Conservation (phyloP, 179 eudicot species). For the Silene noctiflora region DNA sequence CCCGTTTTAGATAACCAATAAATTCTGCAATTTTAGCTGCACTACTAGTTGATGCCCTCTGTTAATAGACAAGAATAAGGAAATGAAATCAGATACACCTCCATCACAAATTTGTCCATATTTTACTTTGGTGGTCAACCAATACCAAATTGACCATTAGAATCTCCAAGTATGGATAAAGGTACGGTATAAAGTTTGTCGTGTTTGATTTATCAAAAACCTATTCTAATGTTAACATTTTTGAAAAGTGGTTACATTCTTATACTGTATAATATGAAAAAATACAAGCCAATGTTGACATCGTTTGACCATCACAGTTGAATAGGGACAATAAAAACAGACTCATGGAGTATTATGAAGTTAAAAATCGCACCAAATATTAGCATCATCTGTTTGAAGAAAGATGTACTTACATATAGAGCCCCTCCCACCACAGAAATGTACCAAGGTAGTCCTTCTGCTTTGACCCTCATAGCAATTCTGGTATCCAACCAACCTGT, state of each 20-base stretch:
- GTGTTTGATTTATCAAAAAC: neutral
- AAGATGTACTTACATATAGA: conserved; percentile 71
- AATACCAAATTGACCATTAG: neutral
- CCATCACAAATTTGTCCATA: neutral
- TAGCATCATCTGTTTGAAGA: neutral
- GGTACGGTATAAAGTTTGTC: neutral
- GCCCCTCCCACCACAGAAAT: conserved; percentile 99
- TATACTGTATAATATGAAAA: neutral
- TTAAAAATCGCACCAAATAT: neutral
- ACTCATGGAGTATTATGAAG: neutral
- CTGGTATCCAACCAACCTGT: conserved; percentile 99
- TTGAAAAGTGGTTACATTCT: neutral
- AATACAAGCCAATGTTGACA: neutral
- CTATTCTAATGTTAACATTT: neutral
- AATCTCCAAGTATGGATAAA: neutral
- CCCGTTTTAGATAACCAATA: conserved; percentile 94
- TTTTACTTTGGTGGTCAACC: neutral
- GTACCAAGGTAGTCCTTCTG: conserved; percentile 99
- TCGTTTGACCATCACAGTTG: neutral
- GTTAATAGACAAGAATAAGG: conserved; percentile 25
- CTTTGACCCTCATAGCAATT: conserved; percentile 99
- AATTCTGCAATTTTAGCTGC: conserved; percentile 92
- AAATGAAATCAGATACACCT: conserved; percentile 8
- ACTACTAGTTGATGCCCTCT: conserved; percentile 97
- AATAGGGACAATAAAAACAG: neutral